A percentile compares a stretch with the other conserved stretches of the same genome.
phyloP scores from a whole-genome alignment of 2,329 filamentous ascomycete genomes.

The Penicillium sp. region DNA sequence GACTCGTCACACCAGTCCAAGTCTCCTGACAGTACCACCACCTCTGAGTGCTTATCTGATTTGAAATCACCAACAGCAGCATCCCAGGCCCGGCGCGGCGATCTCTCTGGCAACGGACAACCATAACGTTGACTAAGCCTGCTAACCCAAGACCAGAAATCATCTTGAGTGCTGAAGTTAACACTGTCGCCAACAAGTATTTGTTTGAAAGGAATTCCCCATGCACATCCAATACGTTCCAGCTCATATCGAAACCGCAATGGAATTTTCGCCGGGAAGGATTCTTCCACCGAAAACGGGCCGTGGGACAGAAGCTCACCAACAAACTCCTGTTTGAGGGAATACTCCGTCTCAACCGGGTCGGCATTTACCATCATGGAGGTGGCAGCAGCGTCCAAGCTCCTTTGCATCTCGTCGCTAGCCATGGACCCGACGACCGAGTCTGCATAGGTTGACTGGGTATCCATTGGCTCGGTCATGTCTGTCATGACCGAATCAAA shows the following conservation, averaged over 20 bases:
- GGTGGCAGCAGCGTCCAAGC: constrained; percentile 7
- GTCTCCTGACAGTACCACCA: constrained; percentile 41
- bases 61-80: constrained; percentile 32
- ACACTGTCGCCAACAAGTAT: constrained; percentile 30
- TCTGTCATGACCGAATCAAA: constrained; percentile 33
- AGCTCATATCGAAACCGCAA: constrained; percentile 40
- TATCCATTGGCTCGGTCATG: constrained; percentile 25
- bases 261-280: constrained; percentile 28
- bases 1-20: constrained; percentile 38
- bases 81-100: constrained; percentile 34
- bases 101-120: constrained; percentile 31
- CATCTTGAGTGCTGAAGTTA: constrained; percentile 26
- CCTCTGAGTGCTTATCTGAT: constrained; percentile 34
- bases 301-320: constrained; percentile 30
- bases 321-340: constrained; percentile 23
- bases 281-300: constrained; percentile 34
- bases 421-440: constrained; percentile 25
- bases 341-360: constrained; percentile 12
- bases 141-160: constrained; percentile 36
- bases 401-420: constrained; percentile 15
- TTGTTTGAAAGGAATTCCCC: constrained; percentile 25
- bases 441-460: constrained; percentile 27
- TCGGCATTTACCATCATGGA: constrained; percentile 5
- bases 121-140: constrained; percentile 23
- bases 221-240: constrained; percentile 34